A percentile compares a stretch with the other conserved stretches of the same genome.
Evolutionary conservation across 2,329 filamentous ascomycete genomes (phyloP).

Genomic region (Chaetomium strumarium): DNA sequence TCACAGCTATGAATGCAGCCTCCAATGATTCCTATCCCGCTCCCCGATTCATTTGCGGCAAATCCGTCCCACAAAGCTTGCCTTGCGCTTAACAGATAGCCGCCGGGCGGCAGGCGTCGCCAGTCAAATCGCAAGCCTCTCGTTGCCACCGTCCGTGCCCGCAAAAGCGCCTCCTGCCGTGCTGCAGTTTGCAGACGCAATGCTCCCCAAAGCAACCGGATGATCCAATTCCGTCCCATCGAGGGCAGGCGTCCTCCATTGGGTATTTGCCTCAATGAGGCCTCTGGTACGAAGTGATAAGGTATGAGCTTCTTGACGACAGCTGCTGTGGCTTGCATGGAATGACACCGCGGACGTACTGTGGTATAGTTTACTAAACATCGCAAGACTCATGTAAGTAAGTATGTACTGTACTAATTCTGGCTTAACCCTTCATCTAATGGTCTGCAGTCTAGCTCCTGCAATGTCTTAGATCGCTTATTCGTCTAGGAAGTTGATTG

Average conservation of each 20-base stretch:
- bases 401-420: too few species aligned
- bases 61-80: neutral
- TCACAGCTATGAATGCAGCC: too few species aligned
- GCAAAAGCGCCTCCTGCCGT: neutral
- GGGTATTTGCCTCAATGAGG: neutral
- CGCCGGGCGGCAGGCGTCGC: constrained; percentile 7
- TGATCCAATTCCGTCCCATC: neutral
- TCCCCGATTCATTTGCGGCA: neutral
- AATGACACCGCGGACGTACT: neutral
- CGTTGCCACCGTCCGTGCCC: constrained; percentile 3
- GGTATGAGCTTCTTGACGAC: neutral
- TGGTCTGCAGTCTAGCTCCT: too few species aligned
- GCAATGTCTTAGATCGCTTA: too few species aligned
- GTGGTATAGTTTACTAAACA: neutral
- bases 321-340: neutral
- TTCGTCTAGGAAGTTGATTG: too few species aligned
- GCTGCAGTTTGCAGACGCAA: neutral
- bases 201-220: neutral
- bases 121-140: neutral
- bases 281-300: too few species aligned
- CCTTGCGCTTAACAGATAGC: constrained; percentile 11
- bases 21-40: neutral
- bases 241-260: neutral
- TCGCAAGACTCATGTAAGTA: neutral
- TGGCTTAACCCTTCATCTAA: neutral